A percentile compares a stretch with the other conserved stretches of the same genome.
These are phyloP conservation scores for Juglanconis juglandina DNA, from an alignment of 2,329 filamentous ascomycete species.

Conservation along the genomic window DNA sequence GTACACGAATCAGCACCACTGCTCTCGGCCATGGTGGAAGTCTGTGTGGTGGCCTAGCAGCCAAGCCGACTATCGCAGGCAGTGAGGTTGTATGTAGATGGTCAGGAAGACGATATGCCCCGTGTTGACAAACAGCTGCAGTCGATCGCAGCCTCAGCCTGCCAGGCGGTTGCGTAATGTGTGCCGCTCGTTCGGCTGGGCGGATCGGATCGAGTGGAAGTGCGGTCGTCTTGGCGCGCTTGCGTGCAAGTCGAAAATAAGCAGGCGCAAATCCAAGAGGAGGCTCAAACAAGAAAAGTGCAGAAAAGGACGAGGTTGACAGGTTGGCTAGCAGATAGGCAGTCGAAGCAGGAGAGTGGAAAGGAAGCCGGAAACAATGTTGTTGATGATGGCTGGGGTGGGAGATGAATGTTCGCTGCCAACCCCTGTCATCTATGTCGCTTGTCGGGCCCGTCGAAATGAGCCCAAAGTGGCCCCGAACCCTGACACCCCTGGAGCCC, in stretches of 20 bases:
- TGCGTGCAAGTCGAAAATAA: background rate
- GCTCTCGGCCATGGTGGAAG: constrained; percentile 16
- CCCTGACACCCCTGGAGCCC: background rate
- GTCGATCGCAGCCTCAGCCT: background rate
- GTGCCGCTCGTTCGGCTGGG: background rate
- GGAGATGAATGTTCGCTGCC: background rate
- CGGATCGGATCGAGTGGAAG: background rate
- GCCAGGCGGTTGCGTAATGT: background rate
- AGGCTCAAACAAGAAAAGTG: background rate
- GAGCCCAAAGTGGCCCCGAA: background rate
- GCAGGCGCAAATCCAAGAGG: background rate
- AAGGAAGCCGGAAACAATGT: background rate
- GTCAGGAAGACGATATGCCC: background rate
- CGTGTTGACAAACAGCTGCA: background rate
- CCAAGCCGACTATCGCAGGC: background rate
- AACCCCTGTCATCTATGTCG: background rate
- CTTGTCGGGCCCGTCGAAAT: background rate
- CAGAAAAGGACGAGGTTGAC: background rate
- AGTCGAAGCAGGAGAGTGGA: background rate
- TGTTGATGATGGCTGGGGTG: background rate
- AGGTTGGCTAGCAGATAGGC: background rate
- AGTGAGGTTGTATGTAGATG: background rate
- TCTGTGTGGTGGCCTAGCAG: background rate
- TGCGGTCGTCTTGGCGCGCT: background rate
- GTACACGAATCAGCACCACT: constrained; percentile 16